Evolutionary conservation across 2,329 filamentous ascomycete genomes (phyloP), one percentile per base, ranked within the genome.

Genomic region (Dendryphion nanum): DNA sequence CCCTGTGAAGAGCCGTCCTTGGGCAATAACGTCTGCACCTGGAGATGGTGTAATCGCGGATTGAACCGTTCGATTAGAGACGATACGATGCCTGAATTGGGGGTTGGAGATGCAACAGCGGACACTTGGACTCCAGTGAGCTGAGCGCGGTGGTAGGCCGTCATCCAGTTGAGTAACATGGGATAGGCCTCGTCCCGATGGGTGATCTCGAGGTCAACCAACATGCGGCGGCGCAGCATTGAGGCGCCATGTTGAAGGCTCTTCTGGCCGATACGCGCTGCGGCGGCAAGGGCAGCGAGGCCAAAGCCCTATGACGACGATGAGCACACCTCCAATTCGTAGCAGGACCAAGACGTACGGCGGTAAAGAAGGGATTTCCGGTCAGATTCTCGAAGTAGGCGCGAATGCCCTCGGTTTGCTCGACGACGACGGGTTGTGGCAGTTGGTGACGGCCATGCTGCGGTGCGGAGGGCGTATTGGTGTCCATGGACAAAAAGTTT

Each of bases 161-260:
- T 90, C 64, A 98, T 86, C 90, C 93, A 98, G 48, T 90, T 84
- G 7, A 98, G 76, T 29, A 98, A 82, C 91, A 90, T 97, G 28
- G 83, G 83, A 63, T 97, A 98, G 2, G 91, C 90, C 30, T 89
- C 82, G 68, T 98, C 93, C 56, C 91, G 87, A 61, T 89, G 86
- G 65, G 87, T 91, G 66, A 98, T 95, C 68, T 98, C 93, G 56
- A 98, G 82, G 57, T 96, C 89, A 55, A 97, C 88, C 19, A 98
- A 82, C 70, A 98, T 81, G 33, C 91, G 87, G 37, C 85, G 83
- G 34, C 88, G 86, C 41, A 95, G 70, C 40, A 94, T 75, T 30
- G 79, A 78, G n/a, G 84, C 82, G 38, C 82, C 82, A 54, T 82
- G 75, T 43, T 90, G 79, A 42, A 86, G 66, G 21, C 86, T 87